Base-by-base conservation (phyloP, 805 yeast species). In the Lachancea quebecensis region DNA sequence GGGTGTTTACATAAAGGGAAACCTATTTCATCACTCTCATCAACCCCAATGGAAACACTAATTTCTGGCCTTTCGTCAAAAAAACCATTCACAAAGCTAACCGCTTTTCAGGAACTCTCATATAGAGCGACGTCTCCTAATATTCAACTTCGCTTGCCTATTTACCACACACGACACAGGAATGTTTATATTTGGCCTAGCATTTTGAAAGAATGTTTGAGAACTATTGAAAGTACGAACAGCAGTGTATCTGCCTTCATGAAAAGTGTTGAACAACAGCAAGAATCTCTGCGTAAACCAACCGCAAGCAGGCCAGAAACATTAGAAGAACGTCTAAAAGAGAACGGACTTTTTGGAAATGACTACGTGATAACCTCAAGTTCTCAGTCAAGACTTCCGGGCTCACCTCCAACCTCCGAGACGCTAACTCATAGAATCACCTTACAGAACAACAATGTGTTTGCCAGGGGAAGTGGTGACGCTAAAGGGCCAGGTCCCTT, bases 101-200 rank as follows among this genome's bases (percentile, higher is more conserved):
- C 88, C 1, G 89, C 91, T 2, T 83, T 78, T 64, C 91, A 85
- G 63, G 93, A 85, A 57, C 67, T 84, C 44, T 83, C 86, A 0
- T 81, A 75, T 54, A 68, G 84, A 39, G 68, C 89, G 7, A 74
- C 79, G 1, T 64, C 78, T 2, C 58, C 68, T 1, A 73, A 74
- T 48, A 51, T 64, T 2, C 71, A 74, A 41, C 66, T 75, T 42
- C 71, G 90, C 58, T 51, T 60, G 27, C 68, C 78, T 3, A 74
- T 84, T 25, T 84, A 79, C 58, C 71, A 71, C 50, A 72, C 74
- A 17, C 69, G 70, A 44, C 65, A 71, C 36, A 73, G 67, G 49
- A 66, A 69, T 43, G 69, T 72, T 1, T 70, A 66, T 49, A 57
- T 71, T 7, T 83, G 90, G 90, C 68, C 75, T 0, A 68, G 75